Conservation (phyloP, 2,329 filamentous ascomycete species). For the Lecanicillium sp. region DNA sequence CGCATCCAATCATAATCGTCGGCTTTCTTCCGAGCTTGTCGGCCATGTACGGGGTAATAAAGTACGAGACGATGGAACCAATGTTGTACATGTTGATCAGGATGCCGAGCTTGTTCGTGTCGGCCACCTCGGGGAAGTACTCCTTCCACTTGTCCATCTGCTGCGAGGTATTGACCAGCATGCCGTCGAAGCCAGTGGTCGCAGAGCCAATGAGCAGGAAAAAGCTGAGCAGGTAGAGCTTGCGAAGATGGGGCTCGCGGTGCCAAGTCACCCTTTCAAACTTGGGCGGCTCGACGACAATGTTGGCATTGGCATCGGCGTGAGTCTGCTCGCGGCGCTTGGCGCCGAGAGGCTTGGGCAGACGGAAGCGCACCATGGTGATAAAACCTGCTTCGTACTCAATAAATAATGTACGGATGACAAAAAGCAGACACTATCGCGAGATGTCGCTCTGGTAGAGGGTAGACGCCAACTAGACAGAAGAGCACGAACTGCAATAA, state of each 20-base stretch:
- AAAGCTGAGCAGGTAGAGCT: conserved; percentile 43
- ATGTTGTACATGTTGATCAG: conserved; percentile 46
- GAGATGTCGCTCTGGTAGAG: no score
- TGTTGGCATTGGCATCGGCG: conserved; percentile 22
- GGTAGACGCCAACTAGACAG: no score
- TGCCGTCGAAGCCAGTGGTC: conserved; percentile 55
- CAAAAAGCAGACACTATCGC: no score
- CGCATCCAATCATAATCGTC: conserved; percentile 34
- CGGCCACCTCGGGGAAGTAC: conserved; percentile 35
- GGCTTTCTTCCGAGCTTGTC: conserved; percentile 34
- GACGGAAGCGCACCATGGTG: no score
- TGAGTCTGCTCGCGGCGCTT: conserved; percentile 10
- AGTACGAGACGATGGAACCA: conserved; percentile 38
- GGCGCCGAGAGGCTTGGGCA: conserved; percentile 2
- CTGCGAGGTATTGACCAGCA: conserved; percentile 52
- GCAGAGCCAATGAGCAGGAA: conserved; percentile 53
- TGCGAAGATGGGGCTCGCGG: conserved; percentile 47
- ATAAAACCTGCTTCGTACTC: no score
- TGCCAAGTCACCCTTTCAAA: conserved; percentile 51
- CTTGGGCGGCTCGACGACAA: conserved; percentile 36
- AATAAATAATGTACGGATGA: no score
- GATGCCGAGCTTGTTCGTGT: conserved; percentile 37
- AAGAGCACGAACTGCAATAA: no score
- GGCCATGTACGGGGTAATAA: conserved; percentile 37
- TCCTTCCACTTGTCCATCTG: conserved; percentile 45